Conservation (phyloP, 257 asterid genomes). For the Anisodus acutangulus region DNA sequence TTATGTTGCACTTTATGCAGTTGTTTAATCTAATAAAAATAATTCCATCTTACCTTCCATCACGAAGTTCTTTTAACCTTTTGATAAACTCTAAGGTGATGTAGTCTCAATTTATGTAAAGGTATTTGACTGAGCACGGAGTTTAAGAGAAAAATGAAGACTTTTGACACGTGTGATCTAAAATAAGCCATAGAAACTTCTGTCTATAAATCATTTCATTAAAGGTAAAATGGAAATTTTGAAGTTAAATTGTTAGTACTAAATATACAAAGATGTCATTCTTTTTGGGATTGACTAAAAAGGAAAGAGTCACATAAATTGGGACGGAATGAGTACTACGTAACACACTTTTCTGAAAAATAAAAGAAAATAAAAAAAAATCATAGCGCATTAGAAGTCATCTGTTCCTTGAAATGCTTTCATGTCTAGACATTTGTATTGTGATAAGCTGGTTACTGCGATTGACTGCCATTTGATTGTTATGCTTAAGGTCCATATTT, state of each 20-base stretch:
- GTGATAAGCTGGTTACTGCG: neutral
- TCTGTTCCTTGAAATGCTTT: neutral
- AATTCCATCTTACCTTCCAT: slow-evolving; percentile 9
- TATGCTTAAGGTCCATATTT: neutral
- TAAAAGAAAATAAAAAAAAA: too few species aligned
- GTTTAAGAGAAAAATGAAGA: too few species aligned
- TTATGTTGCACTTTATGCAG: neutral
- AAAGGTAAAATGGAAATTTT: too few species aligned
- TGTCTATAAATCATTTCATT: too few species aligned
- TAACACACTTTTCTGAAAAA: neutral
- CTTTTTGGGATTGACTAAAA: too few species aligned
- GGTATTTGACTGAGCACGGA: too few species aligned
- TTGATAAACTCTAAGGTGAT: neutral
- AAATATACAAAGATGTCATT: too few species aligned
- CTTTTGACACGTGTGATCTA: too few species aligned
- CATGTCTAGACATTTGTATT: neutral
- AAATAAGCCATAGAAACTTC: too few species aligned
- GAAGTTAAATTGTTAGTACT: too few species aligned
- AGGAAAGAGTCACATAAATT: too few species aligned
- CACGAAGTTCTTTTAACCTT: neutral
- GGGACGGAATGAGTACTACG: neutral
- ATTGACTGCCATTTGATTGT: slow-evolving; percentile 15
- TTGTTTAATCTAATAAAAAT: neutral
- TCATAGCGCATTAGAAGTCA: neutral
- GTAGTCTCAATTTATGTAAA: neutral